phyloP scores from a whole-genome alignment of 768 basidiomycete species.

The Paxillus involutus region DNA sequence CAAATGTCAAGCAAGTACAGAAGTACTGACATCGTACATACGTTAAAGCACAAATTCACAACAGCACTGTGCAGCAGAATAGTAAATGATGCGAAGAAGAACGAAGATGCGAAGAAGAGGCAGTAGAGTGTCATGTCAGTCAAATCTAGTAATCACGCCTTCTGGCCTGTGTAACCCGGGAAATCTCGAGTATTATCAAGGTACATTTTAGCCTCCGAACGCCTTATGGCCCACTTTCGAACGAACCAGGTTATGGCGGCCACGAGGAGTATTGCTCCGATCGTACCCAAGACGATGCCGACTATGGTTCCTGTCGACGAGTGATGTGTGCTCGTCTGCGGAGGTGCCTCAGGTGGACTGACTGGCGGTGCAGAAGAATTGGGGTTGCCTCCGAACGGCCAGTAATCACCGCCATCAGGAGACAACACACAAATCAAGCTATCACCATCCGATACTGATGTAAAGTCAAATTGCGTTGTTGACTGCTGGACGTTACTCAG shows the following conservation, averaged over 20 bases:
- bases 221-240: conserved; percentile 46
- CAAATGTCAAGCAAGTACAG: no score
- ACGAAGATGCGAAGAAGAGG: not conserved
- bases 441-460: conserved; percentile 50
- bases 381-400: conserved; percentile 67
- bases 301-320: conserved; percentile 31
- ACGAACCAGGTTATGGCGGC: conserved; percentile 45
- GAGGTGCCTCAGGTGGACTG: conserved; percentile 12
- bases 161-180: conserved; percentile 18
- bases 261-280: conserved; percentile 44
- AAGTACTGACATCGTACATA: no score
- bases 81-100: conserved; percentile 7
- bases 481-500: conserved; percentile 38
- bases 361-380: conserved; percentile 21
- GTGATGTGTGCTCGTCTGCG: conserved; percentile 15
- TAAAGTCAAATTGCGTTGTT: conserved; percentile 54
- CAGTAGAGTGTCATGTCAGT: not conserved
- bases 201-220: conserved; percentile 22
- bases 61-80: not conserved
- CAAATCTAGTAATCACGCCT: not conserved
- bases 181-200: conserved; percentile 21
- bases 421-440: conserved; percentile 67
- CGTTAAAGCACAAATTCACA: not conserved
- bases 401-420: conserved; percentile 65
- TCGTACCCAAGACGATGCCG: conserved; percentile 53